phyloP scores from a whole-genome alignment of 805 yeast genomes.

The Cyberlindnera maritima region DNA sequence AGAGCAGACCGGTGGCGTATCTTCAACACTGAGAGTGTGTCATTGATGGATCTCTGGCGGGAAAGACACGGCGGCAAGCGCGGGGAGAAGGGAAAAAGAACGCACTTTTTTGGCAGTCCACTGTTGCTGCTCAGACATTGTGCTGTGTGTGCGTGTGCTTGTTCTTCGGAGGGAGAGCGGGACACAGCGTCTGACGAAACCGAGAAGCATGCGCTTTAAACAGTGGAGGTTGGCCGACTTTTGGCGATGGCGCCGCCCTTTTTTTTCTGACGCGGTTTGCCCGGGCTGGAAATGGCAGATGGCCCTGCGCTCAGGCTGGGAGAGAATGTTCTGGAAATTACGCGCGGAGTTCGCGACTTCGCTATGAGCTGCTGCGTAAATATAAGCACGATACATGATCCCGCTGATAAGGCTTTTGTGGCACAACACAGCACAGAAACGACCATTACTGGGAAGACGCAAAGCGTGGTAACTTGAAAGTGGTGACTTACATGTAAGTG shows the following conservation, averaged over 20 bases:
- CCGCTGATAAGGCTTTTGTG: neutral
- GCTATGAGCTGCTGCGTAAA: neutral
- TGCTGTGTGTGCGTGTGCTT: slow-evolving; percentile 14
- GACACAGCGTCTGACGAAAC: slow-evolving; percentile 12
- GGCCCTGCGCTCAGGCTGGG: slow-evolving; percentile 9
- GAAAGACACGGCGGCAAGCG: too few species aligned
- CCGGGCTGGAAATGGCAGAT: slow-evolving; percentile 4
- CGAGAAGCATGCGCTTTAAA: slow-evolving; percentile 17
- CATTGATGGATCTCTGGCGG: too few species aligned
- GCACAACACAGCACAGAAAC: too few species aligned
- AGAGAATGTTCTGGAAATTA: slow-evolving; percentile 14
- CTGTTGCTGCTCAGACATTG: slow-evolving; percentile 26
- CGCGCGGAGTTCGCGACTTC: neutral
- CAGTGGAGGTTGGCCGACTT: slow-evolving; percentile 11
- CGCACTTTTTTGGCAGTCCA: slow-evolving; percentile 31
- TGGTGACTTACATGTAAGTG: too few species aligned
- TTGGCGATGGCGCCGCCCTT: slow-evolving; percentile 11
- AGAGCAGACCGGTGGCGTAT: too few species aligned
- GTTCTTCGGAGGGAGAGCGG: slow-evolving; percentile 12
- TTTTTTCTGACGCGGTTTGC: slow-evolving; percentile 1
- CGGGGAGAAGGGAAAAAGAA: neutral
- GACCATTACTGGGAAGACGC: neutral
- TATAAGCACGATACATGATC: neutral
- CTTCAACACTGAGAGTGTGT: too few species aligned
- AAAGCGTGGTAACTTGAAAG: too few species aligned